phyloP scores from a whole-genome alignment of 2,329 filamentous ascomycete genomes.

The Pseudogymnoascus sp. region DNA sequence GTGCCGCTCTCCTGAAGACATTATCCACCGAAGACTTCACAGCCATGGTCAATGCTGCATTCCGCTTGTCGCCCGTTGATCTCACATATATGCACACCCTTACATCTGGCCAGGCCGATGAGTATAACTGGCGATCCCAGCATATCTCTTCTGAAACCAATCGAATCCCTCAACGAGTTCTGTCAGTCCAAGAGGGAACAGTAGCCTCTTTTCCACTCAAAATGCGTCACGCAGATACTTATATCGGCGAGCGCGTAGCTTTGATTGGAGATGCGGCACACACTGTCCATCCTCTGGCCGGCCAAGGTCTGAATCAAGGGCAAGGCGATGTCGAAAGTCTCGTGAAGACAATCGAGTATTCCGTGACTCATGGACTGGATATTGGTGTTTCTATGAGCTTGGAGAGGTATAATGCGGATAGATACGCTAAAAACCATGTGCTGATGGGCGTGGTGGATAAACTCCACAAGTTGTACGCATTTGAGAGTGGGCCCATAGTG shows the following conservation, averaged over 20 bases:
- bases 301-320: slow-evolving; percentile 90
- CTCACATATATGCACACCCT: slow-evolving; percentile 72
- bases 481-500: slow-evolving; percentile 70
- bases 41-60: slow-evolving; percentile 87
- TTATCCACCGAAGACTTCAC: slow-evolving; percentile 66
- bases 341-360: slow-evolving; percentile 63
- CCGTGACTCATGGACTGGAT: slow-evolving; percentile 77
- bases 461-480: slow-evolving; percentile 85
- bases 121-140: slow-evolving; percentile 73
- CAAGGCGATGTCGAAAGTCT: slow-evolving; percentile 82
- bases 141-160: slow-evolving; percentile 53
- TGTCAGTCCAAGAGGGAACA: slow-evolving; percentile 66
- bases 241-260: slow-evolving; percentile 82
- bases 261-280: slow-evolving; percentile 93
- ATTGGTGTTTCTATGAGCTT: slow-evolving; percentile 71
- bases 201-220: slow-evolving; percentile 86
- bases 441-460: slow-evolving; percentile 79
- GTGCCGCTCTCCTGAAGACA: slow-evolving; percentile 71
- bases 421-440: slow-evolving; percentile 74
- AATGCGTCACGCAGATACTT: slow-evolving; percentile 88
- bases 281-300: slow-evolving; percentile 87
- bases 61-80: slow-evolving; percentile 72
- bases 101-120: slow-evolving; percentile 53
- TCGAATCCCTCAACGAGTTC: slow-evolving; percentile 56
- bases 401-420: slow-evolving; percentile 71